These are phyloP conservation scores for Nicotiana sylvestris DNA, from an alignment of 257 asterid genomes.

Conservation along the genomic window DNA sequence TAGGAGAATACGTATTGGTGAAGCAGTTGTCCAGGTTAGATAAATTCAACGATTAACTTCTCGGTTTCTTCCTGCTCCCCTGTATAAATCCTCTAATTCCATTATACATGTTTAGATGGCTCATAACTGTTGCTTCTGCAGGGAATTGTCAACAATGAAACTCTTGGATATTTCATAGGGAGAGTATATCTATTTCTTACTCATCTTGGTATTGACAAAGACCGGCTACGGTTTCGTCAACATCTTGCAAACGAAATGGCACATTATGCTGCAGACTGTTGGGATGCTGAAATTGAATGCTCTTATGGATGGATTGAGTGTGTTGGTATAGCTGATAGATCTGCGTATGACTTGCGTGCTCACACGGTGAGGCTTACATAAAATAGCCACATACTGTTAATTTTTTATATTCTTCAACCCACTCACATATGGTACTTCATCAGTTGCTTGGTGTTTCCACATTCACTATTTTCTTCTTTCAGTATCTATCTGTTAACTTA, in stretches of 20 bases:
- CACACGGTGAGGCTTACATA: slow-evolving; percentile 25
- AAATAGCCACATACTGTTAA: neutral
- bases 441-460: neutral
- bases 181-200: slow-evolving; percentile 72
- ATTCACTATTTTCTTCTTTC: neutral
- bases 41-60: neutral
- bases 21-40: slow-evolving; percentile 55
- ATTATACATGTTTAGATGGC: neutral
- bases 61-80: neutral
- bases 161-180: slow-evolving; percentile 39
- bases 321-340: slow-evolving; percentile 46
- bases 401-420: neutral
- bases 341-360: slow-evolving; percentile 43
- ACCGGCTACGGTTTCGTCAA: slow-evolving; percentile 54
- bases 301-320: slow-evolving; percentile 62
- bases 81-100: neutral
- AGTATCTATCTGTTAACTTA: neutral
- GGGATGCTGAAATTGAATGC: slow-evolving; percentile 60
- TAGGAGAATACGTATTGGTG: slow-evolving; percentile 41
- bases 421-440: neutral
- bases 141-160: slow-evolving; percentile 43
- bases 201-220: slow-evolving; percentile 69
- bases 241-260: slow-evolving; percentile 52
- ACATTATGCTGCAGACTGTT: slow-evolving; percentile 50
- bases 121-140: slow-evolving; percentile 6